Conservation (phyloP, 768 basidiomycete species). For the Termitomyces sp. region DNA sequence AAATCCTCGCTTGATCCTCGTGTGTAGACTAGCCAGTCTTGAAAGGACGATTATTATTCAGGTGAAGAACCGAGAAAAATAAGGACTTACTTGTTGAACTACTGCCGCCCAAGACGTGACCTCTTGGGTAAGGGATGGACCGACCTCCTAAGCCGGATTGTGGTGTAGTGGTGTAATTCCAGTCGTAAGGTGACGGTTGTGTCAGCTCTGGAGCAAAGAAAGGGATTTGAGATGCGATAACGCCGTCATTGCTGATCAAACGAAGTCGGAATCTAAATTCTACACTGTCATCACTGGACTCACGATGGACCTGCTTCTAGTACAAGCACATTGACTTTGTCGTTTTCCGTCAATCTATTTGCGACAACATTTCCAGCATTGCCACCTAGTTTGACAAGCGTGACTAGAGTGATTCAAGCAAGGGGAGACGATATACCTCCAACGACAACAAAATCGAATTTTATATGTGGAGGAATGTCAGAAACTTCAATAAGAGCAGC, state of each 20-base stretch:
- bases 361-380: slow-evolving; percentile 14
- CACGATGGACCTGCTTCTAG: slow-evolving; percentile 19
- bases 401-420: not conserved
- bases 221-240: slow-evolving; percentile 10
- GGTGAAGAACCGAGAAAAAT: not conserved
- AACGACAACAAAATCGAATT: slow-evolving; percentile 13
- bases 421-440: slow-evolving; percentile 5
- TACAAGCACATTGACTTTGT: slow-evolving; percentile 15
- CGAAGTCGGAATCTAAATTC: not conserved
- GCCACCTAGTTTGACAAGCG: slow-evolving; percentile 4
- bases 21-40: slow-evolving; percentile 16
- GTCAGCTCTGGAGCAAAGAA: slow-evolving; percentile 7
- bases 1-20: slow-evolving; percentile 18
- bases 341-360: slow-evolving; percentile 17
- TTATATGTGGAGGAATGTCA: slow-evolving; percentile 6
- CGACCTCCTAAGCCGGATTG: slow-evolving; percentile 16
- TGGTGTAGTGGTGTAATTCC: slow-evolving; percentile 22
- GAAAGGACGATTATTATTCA: not conserved
- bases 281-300: not conserved
- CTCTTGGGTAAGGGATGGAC: slow-evolving; percentile 16
- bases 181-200: slow-evolving; percentile 12
- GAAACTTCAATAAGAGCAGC: slow-evolving; percentile 4
- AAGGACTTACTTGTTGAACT: slow-evolving; percentile 16
- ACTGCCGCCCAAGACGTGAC: slow-evolving; percentile 19
- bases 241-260: slow-evolving; percentile 8